phyloP scores from a whole-genome alignment of 371 early-diverging fungal species.

The Mucor irregularis region DNA sequence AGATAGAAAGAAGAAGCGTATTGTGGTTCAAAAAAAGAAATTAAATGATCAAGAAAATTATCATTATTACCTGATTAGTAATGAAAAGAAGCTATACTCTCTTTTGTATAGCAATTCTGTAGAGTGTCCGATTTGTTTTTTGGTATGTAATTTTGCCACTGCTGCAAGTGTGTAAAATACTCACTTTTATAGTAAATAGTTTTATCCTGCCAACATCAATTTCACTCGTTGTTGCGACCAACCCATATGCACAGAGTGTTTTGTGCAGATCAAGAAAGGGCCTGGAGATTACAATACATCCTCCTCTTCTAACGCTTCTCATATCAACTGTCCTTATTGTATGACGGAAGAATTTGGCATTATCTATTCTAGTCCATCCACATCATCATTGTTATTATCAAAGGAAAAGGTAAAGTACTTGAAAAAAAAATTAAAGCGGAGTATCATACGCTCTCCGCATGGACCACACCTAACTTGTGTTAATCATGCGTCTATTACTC shows the following conservation, averaged over 20 bases:
- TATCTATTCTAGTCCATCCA: constrained; percentile 11
- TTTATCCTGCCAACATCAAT: constrained; percentile 91
- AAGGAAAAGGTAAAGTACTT: constrained; percentile 7
- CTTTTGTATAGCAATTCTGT: constrained; percentile 63
- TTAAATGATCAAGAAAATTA: neutral
- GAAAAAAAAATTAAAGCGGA: constrained; percentile 5
- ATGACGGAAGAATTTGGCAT: constrained; percentile 52
- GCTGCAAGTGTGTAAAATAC: constrained; percentile 86
- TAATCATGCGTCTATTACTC: neutral
- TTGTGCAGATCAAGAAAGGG: constrained; percentile 85
- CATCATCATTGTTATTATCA: neutral
- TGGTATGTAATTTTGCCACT: constrained; percentile 55
- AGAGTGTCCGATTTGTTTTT: constrained; percentile 94
- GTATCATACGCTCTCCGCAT: too few species aligned
- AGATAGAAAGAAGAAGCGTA: neutral
- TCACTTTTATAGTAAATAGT: constrained; percentile 78
- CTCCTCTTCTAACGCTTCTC: constrained; percentile 6
- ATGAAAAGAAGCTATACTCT: neutral
- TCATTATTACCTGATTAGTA: neutral
- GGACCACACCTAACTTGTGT: too few species aligned
- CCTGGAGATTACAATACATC: constrained; percentile 28
- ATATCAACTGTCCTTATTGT: constrained; percentile 77
- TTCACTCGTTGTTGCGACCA: constrained; percentile 91
- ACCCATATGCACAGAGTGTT: constrained; percentile 95
- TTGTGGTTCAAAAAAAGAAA: neutral